Evolutionary conservation across 2,329 filamentous ascomycete genomes (phyloP).

Genomic region (Hypoxylon sp.): DNA sequence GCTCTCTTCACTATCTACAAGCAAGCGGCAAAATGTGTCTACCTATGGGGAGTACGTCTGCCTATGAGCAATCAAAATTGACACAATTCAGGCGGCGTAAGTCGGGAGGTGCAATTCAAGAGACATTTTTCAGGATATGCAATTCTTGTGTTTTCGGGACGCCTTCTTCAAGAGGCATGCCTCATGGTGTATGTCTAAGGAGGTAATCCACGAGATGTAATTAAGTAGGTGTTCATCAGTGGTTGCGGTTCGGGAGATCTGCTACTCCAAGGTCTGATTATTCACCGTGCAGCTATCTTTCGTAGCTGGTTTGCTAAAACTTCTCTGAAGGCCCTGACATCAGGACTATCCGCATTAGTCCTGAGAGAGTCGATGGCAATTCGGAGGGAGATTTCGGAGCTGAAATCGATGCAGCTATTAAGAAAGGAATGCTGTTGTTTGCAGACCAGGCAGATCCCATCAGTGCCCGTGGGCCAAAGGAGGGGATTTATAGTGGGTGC

Average conservation of each 20-base stretch:
- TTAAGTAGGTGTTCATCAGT: neutral
- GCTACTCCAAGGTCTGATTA: neutral
- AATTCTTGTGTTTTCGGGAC: neutral
- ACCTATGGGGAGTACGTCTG: neutral
- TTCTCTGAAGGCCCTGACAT: constrained; percentile 21
- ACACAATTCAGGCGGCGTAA: neutral
- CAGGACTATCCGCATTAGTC: constrained; percentile 12
- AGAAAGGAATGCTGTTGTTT: constrained; percentile 27
- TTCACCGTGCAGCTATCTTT: constrained; percentile 22
- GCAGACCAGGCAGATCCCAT: constrained; percentile 46
- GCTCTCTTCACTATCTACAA: constrained; percentile 17
- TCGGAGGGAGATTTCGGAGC: constrained; percentile 50
- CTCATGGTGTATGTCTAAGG: too few species aligned
- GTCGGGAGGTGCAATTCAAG: neutral
- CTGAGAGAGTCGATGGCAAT: constrained; percentile 52
- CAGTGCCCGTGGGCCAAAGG: constrained; percentile 35
- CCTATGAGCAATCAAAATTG: constrained; percentile 7
- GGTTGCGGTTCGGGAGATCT: neutral
- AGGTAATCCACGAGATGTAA: neutral
- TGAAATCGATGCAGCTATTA: constrained; percentile 47
- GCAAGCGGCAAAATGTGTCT: constrained; percentile 11
- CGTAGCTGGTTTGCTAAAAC: constrained; percentile 39
- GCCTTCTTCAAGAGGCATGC: neutral
- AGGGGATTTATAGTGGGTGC: neutral
- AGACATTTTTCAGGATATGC: neutral